Conservation (phyloP, 1,284 basidiomycete genomes). For the Leccinum pachyderme region DNA sequence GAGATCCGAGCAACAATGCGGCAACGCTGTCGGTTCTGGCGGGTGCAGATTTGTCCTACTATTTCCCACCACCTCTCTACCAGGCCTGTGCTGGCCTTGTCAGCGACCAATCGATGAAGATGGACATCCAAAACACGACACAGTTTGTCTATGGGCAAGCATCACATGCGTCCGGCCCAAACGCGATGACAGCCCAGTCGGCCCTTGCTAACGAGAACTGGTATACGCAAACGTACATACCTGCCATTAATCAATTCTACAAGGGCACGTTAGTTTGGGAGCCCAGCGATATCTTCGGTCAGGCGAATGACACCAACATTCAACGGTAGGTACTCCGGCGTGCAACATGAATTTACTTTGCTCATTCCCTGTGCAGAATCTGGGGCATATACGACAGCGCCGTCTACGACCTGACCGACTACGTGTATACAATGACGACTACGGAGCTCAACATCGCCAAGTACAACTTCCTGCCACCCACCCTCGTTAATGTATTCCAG, state of each 20-base stretch:
- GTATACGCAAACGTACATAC: constrained; percentile 77
- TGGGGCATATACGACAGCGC: constrained; percentile 78
- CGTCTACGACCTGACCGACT: constrained; percentile 91
- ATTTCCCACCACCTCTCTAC: constrained; percentile 83
- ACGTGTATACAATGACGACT: constrained; percentile 67
- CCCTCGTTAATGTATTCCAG: constrained; percentile 74
- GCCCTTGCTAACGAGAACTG: constrained; percentile 64
- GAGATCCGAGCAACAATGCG: constrained; percentile 62
- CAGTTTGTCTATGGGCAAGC: constrained; percentile 56
- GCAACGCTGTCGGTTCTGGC: constrained; percentile 74
- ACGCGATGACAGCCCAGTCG: constrained; percentile 43
- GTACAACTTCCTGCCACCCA: constrained; percentile 69
- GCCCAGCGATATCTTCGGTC: constrained; percentile 48
- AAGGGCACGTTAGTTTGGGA: constrained; percentile 85
- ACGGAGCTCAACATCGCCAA: constrained; percentile 46
- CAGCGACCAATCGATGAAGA: constrained; percentile 46
- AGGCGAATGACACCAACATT: constrained; percentile 48
- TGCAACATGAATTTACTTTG: neutral
- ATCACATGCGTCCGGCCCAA: constrained; percentile 73
- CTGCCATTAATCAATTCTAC: constrained; percentile 71
- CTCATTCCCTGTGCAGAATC: constrained; percentile 44
- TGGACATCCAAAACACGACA: constrained; percentile 72
- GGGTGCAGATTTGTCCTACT: constrained; percentile 85
- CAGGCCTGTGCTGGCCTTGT: constrained; percentile 83
- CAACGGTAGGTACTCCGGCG: constrained; percentile 43